Conservation (phyloP, 257 asterid species). For the Asclepias syriaca region DNA sequence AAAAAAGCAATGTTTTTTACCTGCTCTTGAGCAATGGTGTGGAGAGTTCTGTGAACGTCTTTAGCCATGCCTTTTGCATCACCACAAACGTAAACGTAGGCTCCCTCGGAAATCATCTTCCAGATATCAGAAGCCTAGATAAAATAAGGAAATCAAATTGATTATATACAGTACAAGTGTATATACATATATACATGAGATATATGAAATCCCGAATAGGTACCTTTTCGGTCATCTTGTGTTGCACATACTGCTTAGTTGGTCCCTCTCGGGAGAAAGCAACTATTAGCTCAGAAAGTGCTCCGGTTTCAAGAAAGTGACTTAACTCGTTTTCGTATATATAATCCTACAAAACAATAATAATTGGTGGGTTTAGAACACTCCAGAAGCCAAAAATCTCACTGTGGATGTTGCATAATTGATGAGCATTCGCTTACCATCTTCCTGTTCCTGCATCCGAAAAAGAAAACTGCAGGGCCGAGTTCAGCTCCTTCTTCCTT, state of each 20-base stretch:
- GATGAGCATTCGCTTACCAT: constrained; percentile 44
- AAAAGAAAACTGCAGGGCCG: constrained; percentile 79
- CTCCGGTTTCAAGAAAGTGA: constrained; percentile 61
- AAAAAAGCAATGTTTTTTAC: constrained; percentile 26
- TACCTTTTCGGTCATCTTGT: constrained; percentile 88
- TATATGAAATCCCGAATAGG: background rate
- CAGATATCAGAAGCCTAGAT: constrained; percentile 72
- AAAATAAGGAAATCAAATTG: background rate
- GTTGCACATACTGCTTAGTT: constrained; percentile 87
- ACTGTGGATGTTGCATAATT: background rate
- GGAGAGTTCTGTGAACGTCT: constrained; percentile 96
- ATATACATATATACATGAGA: background rate
- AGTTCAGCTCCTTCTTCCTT: constrained; percentile 86
- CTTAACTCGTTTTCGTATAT: constrained; percentile 80
- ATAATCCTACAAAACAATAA: constrained; percentile 53
- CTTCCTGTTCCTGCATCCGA: constrained; percentile 92
- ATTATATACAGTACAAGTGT: background rate
- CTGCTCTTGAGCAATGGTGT: constrained; percentile 86
- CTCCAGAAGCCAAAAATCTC: background rate
- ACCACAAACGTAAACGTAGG: constrained; percentile 81
- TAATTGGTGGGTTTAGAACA: background rate
- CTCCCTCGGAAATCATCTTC: constrained; percentile 87
- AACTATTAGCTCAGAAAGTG: constrained; percentile 79
- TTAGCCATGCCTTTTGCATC: constrained; percentile 99
- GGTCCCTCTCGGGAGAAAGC: constrained; percentile 96